Percentiles rank a stretch among this genome's conserved stretches.
These are phyloP conservation scores for Calonectria fujianensis DNA, from an alignment of 2,329 filamentous ascomycete genomes.

Conservation along the genomic window DNA sequence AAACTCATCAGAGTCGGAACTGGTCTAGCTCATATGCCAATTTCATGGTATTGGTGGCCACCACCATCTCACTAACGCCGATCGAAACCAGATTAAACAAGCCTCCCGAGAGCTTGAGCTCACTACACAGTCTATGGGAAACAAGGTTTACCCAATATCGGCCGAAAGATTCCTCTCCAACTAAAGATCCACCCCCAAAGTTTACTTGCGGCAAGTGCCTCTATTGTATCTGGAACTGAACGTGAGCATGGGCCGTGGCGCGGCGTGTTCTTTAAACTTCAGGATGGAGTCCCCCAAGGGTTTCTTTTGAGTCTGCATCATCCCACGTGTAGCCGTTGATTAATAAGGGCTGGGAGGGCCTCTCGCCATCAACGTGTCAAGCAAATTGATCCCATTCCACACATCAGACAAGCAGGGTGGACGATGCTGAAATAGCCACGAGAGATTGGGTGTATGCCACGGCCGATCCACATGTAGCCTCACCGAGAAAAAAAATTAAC, in stretches of 20 bases:
- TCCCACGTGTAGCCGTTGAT: background rate
- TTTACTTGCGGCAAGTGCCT: background rate
- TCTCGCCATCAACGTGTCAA: background rate
- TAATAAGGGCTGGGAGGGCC: background rate
- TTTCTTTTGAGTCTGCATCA: background rate
- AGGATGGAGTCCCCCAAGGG: background rate
- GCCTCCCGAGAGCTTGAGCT: constrained; percentile 20
- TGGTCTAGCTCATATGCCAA: constrained; percentile 18
- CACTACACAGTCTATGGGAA: constrained; percentile 1
- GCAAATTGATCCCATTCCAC: constrained; percentile 5
- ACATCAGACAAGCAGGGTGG: constrained; percentile 7
- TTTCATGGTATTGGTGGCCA: constrained; percentile 13
- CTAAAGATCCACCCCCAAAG: background rate
- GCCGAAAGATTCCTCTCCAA: constrained; percentile 15
- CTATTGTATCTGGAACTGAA: background rate
- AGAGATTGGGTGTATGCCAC: constrained; percentile 6
- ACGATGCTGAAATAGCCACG: constrained; percentile 6
- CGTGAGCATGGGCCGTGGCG: background rate
- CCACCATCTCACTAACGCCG: constrained; percentile 20
- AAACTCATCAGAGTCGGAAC: constrained; percentile 2
- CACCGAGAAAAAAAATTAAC: constrained; percentile 3
- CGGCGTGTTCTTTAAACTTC: constrained; percentile 5
- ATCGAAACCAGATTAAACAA: constrained; percentile 30
- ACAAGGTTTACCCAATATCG: constrained; percentile 22
- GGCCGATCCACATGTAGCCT: constrained; percentile 13